Percentiles rank a stretch among this genome's conserved stretches.
These are phyloP conservation scores for Colletotrichum sp. DNA, from an alignment of 2,329 filamentous ascomycete species.

Conservation along the genomic window DNA sequence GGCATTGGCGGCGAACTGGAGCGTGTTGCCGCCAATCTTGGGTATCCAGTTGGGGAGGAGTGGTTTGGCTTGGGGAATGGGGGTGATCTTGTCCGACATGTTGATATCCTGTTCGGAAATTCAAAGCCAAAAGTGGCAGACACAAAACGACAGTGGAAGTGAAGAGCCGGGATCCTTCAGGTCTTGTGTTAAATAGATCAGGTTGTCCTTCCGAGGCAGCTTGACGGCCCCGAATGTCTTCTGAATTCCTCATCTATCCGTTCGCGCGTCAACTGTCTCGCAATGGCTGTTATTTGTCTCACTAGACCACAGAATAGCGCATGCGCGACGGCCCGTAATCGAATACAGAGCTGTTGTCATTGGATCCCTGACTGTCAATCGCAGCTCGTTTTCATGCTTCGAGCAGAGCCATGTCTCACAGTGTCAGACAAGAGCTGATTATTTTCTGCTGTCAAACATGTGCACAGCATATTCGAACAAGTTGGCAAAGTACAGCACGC, in stretches of 20 bases:
- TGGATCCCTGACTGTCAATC: neutral
- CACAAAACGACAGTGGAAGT: neutral
- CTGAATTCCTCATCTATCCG: neutral
- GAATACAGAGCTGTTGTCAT: neutral
- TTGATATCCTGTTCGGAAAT: neutral
- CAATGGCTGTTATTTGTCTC: neutral
- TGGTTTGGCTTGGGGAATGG: neutral
- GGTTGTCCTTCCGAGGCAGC: neutral
- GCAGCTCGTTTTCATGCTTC: neutral
- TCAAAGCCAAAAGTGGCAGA: too few species aligned
- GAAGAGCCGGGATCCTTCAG: neutral
- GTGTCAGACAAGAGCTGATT: neutral
- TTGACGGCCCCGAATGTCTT: neutral
- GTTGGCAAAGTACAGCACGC: neutral
- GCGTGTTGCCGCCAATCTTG: neutral
- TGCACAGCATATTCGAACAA: neutral
- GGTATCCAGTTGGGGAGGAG: neutral
- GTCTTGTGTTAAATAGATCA: neutral
- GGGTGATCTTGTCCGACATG: neutral
- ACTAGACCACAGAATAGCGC: neutral
- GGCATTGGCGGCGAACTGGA: constrained; percentile 33
- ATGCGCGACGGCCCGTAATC: constrained; percentile 15
- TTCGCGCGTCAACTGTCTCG: neutral
- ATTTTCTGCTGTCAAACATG: neutral
- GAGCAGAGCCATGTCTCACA: constrained; percentile 5